phyloP scores from a whole-genome alignment of 306 rosid species.

The Dicorynia guianensis region DNA sequence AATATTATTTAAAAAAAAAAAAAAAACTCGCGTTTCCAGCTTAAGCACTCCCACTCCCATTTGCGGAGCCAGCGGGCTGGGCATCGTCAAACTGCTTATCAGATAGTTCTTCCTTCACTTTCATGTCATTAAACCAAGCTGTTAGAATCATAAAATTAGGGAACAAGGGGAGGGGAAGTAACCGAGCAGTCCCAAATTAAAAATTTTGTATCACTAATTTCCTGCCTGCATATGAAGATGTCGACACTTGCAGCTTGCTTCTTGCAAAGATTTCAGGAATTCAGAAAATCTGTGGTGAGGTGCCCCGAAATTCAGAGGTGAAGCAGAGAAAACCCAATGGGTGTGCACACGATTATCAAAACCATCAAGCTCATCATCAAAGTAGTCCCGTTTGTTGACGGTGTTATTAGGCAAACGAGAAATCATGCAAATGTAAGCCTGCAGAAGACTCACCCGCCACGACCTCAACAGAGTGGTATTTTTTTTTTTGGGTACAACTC shows the following conservation, averaged over 20 bases:
- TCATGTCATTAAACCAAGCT: conserved; percentile 7
- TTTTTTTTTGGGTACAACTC: no score
- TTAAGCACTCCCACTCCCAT: conserved; percentile 57
- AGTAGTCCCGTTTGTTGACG: conserved; percentile 46
- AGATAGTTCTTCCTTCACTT: conserved; percentile 47
- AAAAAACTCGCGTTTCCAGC: conserved; percentile 61
- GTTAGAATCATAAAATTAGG: neutral
- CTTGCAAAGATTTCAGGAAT: conserved; percentile 65
- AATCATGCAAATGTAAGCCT: conserved; percentile 67
- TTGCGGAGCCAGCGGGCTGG: conserved; percentile 45
- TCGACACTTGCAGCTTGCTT: conserved; percentile 76
- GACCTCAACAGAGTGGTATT: no score
- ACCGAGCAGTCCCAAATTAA: neutral
- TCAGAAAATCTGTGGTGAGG: conserved; percentile 55
- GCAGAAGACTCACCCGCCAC: conserved; percentile 59
- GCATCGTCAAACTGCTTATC: conserved; percentile 42
- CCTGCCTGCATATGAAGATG: conserved; percentile 85
- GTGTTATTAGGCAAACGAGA: conserved; percentile 51
- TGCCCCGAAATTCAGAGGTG: conserved; percentile 56
- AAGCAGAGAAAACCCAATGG: conserved; percentile 62
- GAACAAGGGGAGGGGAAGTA: neutral
- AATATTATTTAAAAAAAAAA: no score
- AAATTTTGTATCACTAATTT: neutral
- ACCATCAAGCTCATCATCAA: no score
- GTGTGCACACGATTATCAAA: conserved; percentile 37